A percentile compares a stretch with the other conserved stretches of the same genome.
Conservation (phyloP, 345 rosid genomes). For the Sisymbrium altissimum region DNA sequence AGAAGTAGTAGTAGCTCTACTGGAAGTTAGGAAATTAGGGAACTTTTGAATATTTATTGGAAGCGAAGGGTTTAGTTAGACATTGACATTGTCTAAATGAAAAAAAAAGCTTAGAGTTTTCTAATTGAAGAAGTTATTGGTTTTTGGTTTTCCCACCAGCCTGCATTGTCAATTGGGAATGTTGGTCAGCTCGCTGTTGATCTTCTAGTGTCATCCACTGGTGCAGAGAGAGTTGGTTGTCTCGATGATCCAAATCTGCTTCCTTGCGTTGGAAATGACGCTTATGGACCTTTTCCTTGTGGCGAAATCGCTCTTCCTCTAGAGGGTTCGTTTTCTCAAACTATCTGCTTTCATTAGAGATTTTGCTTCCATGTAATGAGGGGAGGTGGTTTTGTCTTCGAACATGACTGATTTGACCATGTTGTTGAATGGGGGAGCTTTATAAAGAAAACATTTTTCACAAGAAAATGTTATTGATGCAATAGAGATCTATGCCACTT, state of each 20-base stretch:
- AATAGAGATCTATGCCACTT: not conserved
- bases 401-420: not conserved
- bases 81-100: not conserved
- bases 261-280: conserved; percentile 89
- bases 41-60: not conserved
- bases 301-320: conserved; percentile 85
- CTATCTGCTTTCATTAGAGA: not conserved
- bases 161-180: conserved; percentile 88
- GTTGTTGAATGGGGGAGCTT: not conserved
- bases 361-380: not conserved
- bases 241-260: conserved; percentile 71
- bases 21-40: not conserved
- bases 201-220: conserved; percentile 67
- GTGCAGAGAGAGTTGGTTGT: conserved; percentile 69
- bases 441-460: not conserved
- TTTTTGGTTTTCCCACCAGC: conserved; percentile 40
- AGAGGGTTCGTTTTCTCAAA: conserved; percentile 49
- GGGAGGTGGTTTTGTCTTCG: not conserved
- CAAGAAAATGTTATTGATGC: not conserved
- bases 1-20: not conserved
- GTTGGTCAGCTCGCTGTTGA: conserved; percentile 92
- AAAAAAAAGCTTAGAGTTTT: not conserved
- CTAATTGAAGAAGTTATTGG: not conserved
- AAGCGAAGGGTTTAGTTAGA: not conserved
- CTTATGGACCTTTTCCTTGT: conserved; percentile 62